Percentiles rank a stretch among this genome's conserved stretches.
These are phyloP conservation scores for Fusarium succisae DNA, from an alignment of 2,329 filamentous ascomycete species.

Conservation along the genomic window DNA sequence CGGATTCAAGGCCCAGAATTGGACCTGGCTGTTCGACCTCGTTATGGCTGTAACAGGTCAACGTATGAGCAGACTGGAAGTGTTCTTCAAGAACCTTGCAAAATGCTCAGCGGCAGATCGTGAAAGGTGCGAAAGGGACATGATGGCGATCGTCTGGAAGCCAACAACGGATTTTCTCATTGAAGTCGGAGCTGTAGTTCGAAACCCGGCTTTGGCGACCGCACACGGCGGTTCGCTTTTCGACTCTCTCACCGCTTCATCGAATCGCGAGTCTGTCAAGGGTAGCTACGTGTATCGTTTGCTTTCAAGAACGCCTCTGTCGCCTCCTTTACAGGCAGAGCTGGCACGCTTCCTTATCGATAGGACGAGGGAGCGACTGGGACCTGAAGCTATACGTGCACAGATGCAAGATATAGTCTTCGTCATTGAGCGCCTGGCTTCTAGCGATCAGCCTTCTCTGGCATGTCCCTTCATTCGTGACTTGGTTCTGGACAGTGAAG, in stretches of 20 bases:
- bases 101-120: neutral
- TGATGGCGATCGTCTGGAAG: slow-evolving; percentile 42
- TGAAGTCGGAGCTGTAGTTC: slow-evolving; percentile 31
- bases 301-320: neutral
- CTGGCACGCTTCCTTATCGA: slow-evolving; percentile 33
- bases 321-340: slow-evolving; percentile 17
- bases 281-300: slow-evolving; percentile 24
- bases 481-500: slow-evolving; percentile 43
- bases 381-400: slow-evolving; percentile 6
- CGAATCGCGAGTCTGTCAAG: neutral
- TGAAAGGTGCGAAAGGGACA: neutral
- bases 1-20: slow-evolving; percentile 8
- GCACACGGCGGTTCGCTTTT: neutral
- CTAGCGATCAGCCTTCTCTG: slow-evolving; percentile 43
- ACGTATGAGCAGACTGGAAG: neutral
- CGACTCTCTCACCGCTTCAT: neutral
- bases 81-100: slow-evolving; percentile 1
- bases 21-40: slow-evolving; percentile 13
- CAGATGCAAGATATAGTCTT: slow-evolving; percentile 23
- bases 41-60: neutral
- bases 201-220: slow-evolving; percentile 4
- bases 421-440: slow-evolving; percentile 37
- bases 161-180: slow-evolving; percentile 45
- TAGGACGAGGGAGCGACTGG: slow-evolving; percentile 25
- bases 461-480: slow-evolving; percentile 45